Evolutionary conservation across 257 asterid genomes (phyloP).

Genomic region (Paulownia fortunei): DNA sequence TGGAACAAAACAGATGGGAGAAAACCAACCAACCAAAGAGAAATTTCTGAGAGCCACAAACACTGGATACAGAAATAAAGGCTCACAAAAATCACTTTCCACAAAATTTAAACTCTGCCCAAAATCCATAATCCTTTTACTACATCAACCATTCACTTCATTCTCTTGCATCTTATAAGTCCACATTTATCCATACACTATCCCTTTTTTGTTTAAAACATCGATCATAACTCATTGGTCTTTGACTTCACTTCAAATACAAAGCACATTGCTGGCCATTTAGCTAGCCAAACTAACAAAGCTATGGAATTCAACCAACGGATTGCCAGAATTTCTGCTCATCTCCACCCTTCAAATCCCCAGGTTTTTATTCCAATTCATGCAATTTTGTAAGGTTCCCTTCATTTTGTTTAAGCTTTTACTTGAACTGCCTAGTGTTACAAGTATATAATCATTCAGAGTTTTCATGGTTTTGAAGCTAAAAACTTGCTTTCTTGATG

Average conservation of each 20-base stretch:
- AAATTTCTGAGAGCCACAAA: constrained; percentile 62
- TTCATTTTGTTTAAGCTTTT: neutral
- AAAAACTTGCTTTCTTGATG: neutral
- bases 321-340: constrained; percentile 84
- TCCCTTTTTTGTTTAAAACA: neutral
- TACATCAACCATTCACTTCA: neutral
- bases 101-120: constrained; percentile 23
- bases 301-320: constrained; percentile 62
- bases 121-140: neutral
- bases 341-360: constrained; percentile 70
- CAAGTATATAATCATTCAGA: too few relatives aligned
- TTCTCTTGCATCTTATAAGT: neutral
- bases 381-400: neutral
- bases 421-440: neutral
- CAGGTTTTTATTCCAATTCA: constrained; percentile 50
- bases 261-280: neutral
- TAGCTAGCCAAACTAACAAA: neutral
- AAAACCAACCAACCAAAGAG: constrained; percentile 31
- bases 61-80: constrained; percentile 55
- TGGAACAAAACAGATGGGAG: constrained; percentile 36
- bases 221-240: neutral
- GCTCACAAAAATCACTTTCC: constrained; percentile 45
- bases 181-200: neutral
- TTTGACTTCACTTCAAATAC: neutral
- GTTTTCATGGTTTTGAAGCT: constrained; percentile 4